phyloP scores from a whole-genome alignment of 352 stramenopile species.

The Globisporangium ultimum region DNA sequence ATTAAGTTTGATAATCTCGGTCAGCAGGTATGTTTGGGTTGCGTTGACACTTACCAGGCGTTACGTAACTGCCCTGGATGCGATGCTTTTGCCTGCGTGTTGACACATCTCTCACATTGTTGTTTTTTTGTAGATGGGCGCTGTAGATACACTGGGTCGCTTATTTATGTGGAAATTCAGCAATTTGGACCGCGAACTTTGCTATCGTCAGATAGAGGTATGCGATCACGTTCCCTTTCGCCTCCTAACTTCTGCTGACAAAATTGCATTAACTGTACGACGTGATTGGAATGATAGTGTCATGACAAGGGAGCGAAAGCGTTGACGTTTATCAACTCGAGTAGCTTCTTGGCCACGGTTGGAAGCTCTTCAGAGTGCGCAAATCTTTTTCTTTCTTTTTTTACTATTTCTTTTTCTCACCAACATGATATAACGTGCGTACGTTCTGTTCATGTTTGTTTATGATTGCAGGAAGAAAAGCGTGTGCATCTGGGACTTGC shows the following conservation, averaged over 20 bases:
- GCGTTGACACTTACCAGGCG: too few relatives aligned
- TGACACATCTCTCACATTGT: background rate
- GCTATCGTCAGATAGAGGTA: slow-evolving; percentile 69
- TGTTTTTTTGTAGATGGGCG: slow-evolving; percentile 50
- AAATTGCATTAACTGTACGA: background rate
- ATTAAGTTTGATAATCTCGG: slow-evolving; percentile 78
- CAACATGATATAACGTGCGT: background rate
- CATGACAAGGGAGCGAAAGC: slow-evolving; percentile 84
- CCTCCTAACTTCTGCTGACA: background rate
- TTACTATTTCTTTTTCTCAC: background rate
- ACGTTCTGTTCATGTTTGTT: background rate
- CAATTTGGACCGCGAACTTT: slow-evolving; percentile 58
- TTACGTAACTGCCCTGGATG: too few relatives aligned
- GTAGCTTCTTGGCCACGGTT: slow-evolving; percentile 68
- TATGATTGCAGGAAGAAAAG: slow-evolving; percentile 56
- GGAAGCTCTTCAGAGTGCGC: slow-evolving; percentile 75
- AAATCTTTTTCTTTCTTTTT: background rate
- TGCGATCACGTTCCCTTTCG: background rate
- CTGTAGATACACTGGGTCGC: slow-evolving; percentile 61
- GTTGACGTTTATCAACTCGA: slow-evolving; percentile 78
- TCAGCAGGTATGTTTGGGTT: slow-evolving; percentile 40
- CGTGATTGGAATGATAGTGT: slow-evolving; percentile 28
- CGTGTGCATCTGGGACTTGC: slow-evolving; percentile 83
- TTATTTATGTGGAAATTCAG: slow-evolving; percentile 84
- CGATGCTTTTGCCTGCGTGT: too few relatives aligned